Conservation (phyloP, 768 basidiomycete genomes). For the Pleurotus pulmonarius region DNA sequence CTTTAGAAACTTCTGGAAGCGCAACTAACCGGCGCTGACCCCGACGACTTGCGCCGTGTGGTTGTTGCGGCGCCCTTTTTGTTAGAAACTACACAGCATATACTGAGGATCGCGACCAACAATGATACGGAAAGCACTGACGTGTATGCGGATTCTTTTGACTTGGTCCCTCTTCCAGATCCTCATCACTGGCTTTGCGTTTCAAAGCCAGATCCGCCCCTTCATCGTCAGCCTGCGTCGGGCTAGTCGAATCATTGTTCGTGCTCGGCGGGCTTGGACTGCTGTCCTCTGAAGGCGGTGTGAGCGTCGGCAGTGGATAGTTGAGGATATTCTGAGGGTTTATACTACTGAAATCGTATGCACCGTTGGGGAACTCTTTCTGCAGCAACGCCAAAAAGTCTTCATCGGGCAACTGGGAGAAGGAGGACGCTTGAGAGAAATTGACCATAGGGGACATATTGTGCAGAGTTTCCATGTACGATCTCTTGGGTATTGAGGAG, state of each 20-base stretch:
- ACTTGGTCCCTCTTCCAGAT: constrained; percentile 56
- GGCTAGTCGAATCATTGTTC: constrained; percentile 20
- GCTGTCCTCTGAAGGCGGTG: constrained; percentile 71
- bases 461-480: constrained; percentile 47
- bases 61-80: constrained; percentile 22
- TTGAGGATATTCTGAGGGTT: constrained; percentile 58
- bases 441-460: constrained; percentile 62
- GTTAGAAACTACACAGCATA: constrained; percentile 9
- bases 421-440: constrained; percentile 50
- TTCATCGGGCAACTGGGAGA: constrained; percentile 67
- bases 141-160: constrained; percentile 65
- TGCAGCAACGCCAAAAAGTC: constrained; percentile 76
- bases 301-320: constrained; percentile 46
- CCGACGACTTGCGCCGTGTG: constrained; percentile 13
- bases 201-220: constrained; percentile 55
- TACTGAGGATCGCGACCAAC: neutral
- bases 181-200: constrained; percentile 72
- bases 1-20: constrained; percentile 1
- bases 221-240: constrained; percentile 29
- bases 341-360: constrained; percentile 37
- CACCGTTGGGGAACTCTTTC: constrained; percentile 58
- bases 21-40: constrained; percentile 1
- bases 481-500: too few relatives aligned
- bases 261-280: constrained; percentile 72
- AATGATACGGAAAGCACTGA: constrained; percentile 27